phyloP scores from a whole-genome alignment of 208 protist genomes.

The Crithidia bombi region DNA sequence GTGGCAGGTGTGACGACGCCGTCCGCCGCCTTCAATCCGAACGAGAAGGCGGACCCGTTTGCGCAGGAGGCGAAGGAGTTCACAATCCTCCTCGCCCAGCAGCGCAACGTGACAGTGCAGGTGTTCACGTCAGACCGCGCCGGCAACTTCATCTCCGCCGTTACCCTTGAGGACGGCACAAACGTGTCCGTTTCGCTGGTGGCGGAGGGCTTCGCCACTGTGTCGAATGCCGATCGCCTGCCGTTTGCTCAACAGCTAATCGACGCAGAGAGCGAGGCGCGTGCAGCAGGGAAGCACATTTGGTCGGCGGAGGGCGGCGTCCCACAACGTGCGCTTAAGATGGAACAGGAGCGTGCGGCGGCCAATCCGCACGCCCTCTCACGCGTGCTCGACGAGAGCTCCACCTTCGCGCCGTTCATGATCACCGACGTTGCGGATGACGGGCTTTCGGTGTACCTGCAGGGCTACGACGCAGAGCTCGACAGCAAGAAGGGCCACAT shows the following conservation, averaged over 20 bases:
- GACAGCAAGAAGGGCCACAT: constrained; percentile 50
- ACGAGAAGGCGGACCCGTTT: constrained; percentile 59
- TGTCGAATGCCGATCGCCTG: constrained; percentile 74
- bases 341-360: constrained; percentile 59
- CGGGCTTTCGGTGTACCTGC: constrained; percentile 77
- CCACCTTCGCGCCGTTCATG: constrained; percentile 48
- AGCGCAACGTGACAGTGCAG: constrained; percentile 85
- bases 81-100: constrained; percentile 66
- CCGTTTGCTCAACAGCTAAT: constrained; percentile 75
- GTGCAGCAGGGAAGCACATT: constrained; percentile 58
- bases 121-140: constrained; percentile 81
- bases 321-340: constrained; percentile 70
- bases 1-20: constrained; percentile 85
- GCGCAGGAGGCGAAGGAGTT: constrained; percentile 82
- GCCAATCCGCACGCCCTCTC: constrained; percentile 37
- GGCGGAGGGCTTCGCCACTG: constrained; percentile 76
- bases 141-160: constrained; percentile 86
- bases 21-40: constrained; percentile 43
- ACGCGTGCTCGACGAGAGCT: constrained; percentile 50
- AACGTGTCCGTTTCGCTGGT: constrained; percentile 79
- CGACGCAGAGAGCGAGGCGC: constrained; percentile 71
- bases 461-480: constrained; percentile 47
- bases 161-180: constrained; percentile 67
- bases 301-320: constrained; percentile 56
- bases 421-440: constrained; percentile 78